A percentile compares a stretch with the other conserved stretches of the same genome.
phyloP scores from a whole-genome alignment of 352 stramenopile species.

The Phytopythium oedochilum region DNA sequence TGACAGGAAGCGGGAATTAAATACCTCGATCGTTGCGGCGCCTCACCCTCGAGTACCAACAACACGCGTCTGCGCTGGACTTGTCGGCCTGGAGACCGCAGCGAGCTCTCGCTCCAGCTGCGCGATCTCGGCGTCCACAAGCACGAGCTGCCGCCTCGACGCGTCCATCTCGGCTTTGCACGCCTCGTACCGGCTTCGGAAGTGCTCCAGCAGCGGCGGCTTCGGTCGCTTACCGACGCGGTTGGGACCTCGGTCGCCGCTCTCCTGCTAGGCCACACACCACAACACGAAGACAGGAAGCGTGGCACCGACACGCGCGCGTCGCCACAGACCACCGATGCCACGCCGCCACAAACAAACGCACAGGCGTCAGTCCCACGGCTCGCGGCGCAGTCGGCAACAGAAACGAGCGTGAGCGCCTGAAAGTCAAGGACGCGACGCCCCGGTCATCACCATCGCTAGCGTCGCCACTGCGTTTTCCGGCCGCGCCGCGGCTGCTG shows the following conservation, averaged over 20 bases:
- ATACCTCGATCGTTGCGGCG: neutral
- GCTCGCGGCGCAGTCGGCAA: neutral
- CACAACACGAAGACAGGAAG: neutral
- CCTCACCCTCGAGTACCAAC: neutral
- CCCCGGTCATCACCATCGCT: conserved; percentile 1
- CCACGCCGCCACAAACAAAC: conserved; percentile 4
- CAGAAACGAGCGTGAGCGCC: neutral
- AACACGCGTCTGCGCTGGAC: neutral
- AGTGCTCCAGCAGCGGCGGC: neutral
- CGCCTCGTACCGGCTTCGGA: neutral
- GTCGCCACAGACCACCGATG: neutral
- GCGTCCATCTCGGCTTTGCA: conserved; percentile 1
- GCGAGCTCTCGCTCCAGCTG: conserved; percentile 6
- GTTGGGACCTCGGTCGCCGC: neutral
- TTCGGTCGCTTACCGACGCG: neutral
- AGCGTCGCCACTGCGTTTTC: neutral
- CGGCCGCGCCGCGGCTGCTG: neutral
- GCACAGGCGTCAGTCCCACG: conserved; percentile 2
- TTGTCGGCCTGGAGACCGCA: neutral
- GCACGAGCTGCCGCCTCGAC: conserved; percentile 1
- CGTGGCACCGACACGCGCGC: neutral
- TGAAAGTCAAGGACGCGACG: neutral
- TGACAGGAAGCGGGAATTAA: neutral
- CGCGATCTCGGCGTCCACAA: conserved; percentile 1
- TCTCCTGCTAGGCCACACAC: neutral